These are phyloP conservation scores for Rosa persica DNA, from an alignment of 306 rosid species.

Conservation along the genomic window DNA sequence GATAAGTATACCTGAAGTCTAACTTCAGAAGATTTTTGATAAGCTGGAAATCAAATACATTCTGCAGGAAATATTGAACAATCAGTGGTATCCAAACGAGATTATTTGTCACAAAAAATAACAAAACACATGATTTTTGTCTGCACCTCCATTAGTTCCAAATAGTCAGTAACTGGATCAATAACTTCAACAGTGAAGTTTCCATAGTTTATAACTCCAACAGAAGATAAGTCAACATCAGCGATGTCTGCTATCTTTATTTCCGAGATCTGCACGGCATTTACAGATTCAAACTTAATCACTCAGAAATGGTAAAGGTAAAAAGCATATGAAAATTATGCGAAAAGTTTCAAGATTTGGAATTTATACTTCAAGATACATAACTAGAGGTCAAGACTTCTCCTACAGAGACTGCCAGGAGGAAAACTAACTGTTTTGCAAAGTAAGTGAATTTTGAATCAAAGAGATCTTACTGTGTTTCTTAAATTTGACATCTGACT, in stretches of 20 bases:
- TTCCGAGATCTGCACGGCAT: slow-evolving; percentile 66
- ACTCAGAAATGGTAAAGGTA: background rate
- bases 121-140: slow-evolving; percentile 14
- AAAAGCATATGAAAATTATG: background rate
- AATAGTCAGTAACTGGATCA: slow-evolving; percentile 87
- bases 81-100: slow-evolving; percentile 24
- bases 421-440: background rate
- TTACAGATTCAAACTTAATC: slow-evolving; percentile 24
- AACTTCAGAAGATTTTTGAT: slow-evolving; percentile 69
- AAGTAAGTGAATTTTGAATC: background rate
- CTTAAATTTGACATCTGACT: background rate
- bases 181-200: slow-evolving; percentile 87
- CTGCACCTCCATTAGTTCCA: slow-evolving; percentile 86
- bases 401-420: background rate
- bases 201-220: slow-evolving; percentile 70
- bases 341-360: background rate
- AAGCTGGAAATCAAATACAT: slow-evolving; percentile 84
- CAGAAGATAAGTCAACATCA: slow-evolving; percentile 76
- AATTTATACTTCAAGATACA: background rate
- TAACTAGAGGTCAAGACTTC: background rate
- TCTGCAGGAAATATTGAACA: slow-evolving; percentile 51
- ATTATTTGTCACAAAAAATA: slow-evolving; percentile 24
- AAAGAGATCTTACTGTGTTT: background rate
- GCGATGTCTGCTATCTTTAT: slow-evolving; percentile 84
- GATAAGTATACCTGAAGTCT: slow-evolving; percentile 64